Conservation (phyloP, 768 basidiomycete species). For the Pleurotus tuber-regium region DNA sequence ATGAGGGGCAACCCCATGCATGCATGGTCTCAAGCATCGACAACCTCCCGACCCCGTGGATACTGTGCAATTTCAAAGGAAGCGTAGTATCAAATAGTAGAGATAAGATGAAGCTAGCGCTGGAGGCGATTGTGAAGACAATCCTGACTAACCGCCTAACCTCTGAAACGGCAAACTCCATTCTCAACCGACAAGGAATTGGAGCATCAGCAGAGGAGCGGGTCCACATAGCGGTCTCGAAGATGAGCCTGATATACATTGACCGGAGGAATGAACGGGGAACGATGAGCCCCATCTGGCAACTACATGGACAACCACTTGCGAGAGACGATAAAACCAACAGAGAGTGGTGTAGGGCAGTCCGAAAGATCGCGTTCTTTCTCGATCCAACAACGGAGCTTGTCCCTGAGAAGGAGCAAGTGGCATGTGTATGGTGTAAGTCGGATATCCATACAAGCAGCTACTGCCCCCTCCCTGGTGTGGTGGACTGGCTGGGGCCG, state of each 20-base stretch:
- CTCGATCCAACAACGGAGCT: neutral
- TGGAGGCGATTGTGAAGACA: neutral
- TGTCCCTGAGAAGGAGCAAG: neutral
- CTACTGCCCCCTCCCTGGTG: neutral
- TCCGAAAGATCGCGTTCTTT: neutral
- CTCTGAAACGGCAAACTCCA: neutral
- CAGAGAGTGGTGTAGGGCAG: neutral
- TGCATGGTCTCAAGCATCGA: neutral
- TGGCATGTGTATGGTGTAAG: neutral
- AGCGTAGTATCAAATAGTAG: neutral
- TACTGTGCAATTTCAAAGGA: neutral
- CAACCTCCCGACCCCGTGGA: neutral
- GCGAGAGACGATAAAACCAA: neutral
- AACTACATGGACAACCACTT: neutral
- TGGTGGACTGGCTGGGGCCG: neutral
- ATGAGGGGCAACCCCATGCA: neutral
- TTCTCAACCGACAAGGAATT: neutral
- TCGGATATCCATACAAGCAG: neutral
- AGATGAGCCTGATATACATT: neutral
- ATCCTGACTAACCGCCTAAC: neutral
- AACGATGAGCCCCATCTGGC: neutral
- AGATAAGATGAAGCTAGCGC: neutral
- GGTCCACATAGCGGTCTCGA: neutral
- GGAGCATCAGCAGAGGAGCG: neutral
- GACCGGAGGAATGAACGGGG: neutral